Percentiles rank a stretch among this genome's conserved stretches.
Evolutionary conservation across 148 eudicot species (phyloP).

Genomic region (Amaranthus cruentus): DNA sequence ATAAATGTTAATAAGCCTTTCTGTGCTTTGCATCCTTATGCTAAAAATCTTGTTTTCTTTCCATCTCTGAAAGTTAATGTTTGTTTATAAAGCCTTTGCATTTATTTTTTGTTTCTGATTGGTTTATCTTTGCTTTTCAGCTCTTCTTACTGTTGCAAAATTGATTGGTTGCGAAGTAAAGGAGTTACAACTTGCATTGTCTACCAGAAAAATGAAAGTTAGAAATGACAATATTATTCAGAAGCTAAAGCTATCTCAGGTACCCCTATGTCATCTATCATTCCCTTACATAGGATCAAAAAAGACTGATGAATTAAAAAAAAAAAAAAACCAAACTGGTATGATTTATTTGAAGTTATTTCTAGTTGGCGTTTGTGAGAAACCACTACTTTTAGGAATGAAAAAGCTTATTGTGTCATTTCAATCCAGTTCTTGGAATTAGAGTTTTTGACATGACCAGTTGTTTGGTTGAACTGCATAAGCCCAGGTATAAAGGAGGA

Average conservation of each 20-base stretch:
- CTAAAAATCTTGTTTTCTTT: not conserved
- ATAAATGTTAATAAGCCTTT: too few relatives aligned
- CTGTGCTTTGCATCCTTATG: not conserved
- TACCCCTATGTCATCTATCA: constrained; percentile 3
- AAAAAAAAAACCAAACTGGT: too few relatives aligned
- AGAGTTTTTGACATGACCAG: not conserved
- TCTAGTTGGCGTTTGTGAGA: not conserved
- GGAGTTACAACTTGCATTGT: constrained; percentile 61
- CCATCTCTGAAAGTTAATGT: not conserved
- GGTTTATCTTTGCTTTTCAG: constrained; percentile 37
- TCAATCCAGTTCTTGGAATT: not conserved
- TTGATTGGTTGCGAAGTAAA: constrained; percentile 63
- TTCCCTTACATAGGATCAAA: too few relatives aligned
- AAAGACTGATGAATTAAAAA: too few relatives aligned
- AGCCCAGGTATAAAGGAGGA: not conserved
- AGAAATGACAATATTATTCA: constrained; percentile 69
- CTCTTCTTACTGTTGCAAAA: constrained; percentile 65
- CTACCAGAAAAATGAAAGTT: constrained; percentile 81
- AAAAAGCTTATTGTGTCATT: not conserved
- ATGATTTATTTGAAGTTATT: not conserved
- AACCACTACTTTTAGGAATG: too few relatives aligned
- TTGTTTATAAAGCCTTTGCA: not conserved
- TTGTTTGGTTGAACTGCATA: not conserved
- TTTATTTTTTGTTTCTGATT: not conserved
- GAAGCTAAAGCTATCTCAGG: constrained; percentile 78